Conservation (phyloP, 75 land plant species). For the Isoetes taiwanensis region DNA sequence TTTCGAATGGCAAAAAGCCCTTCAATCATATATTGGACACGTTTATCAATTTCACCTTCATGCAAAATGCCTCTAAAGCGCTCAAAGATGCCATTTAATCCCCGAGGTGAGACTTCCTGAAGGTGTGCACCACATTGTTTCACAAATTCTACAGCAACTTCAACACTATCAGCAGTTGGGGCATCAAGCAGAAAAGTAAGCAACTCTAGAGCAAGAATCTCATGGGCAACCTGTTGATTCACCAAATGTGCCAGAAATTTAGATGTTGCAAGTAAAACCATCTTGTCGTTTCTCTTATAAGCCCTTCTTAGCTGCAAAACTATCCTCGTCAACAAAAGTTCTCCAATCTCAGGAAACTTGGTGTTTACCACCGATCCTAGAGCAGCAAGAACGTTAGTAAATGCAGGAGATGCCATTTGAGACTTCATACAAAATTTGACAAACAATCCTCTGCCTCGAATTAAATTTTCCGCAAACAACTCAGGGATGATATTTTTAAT, state of each 20-base stretch:
- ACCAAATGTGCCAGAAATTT: conserved; percentile 92
- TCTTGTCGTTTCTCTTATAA: conserved; percentile 76
- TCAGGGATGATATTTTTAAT: conserved; percentile 82
- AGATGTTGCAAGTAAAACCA: conserved; percentile 59
- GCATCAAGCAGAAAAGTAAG: conserved; percentile 52
- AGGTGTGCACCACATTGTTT: conserved; percentile 84
- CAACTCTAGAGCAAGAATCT: conserved; percentile 67
- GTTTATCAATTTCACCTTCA: conserved; percentile 92
- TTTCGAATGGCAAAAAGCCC: conserved; percentile 83
- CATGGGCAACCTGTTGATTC: conserved; percentile 86
- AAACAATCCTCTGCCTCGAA: conserved; percentile 65
- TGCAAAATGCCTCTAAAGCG: conserved; percentile 84
- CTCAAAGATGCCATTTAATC: conserved; percentile 80
- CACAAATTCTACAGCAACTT: conserved; percentile 67
- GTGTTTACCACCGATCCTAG: conserved; percentile 81
- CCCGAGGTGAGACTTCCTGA: conserved; percentile 64
- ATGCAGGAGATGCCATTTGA: conserved; percentile 79
- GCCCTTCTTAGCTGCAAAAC: conserved; percentile 71
- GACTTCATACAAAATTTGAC: conserved; percentile 81
- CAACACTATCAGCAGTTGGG: conserved; percentile 88
- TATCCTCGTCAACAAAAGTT: conserved; percentile 60
- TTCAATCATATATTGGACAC: conserved; percentile 88
- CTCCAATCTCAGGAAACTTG: conserved; percentile 78
- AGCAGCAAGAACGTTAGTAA: conserved; percentile 78
- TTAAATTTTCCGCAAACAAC: conserved; percentile 66